Evolutionary conservation across 495 filamentous ascomycete genomes (phyloP).

Genomic region (Stereocaulon alpinum): DNA sequence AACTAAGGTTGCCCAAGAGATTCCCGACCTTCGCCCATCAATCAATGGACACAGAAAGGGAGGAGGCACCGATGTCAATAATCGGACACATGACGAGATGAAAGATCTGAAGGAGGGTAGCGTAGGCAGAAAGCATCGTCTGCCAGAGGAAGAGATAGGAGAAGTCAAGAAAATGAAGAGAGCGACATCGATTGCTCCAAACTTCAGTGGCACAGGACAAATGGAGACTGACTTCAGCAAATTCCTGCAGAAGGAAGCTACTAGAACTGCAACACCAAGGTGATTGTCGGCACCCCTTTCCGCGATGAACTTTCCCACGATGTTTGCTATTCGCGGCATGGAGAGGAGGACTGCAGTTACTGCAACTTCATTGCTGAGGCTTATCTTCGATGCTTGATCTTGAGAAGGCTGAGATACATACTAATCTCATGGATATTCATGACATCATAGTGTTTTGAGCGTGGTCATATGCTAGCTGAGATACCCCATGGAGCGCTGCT

Average conservation of each 20-base stretch:
- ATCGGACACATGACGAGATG: neutral
- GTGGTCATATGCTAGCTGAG: neutral
- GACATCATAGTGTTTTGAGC: neutral
- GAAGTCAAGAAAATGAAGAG: neutral
- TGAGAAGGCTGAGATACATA: neutral
- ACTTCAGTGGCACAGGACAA: neutral
- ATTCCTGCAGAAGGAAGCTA: neutral
- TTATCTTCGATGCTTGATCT: no score
- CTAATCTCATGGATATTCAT: neutral
- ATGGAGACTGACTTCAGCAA: neutral
- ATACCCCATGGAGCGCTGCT: conserved; percentile 4
- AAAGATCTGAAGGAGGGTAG: neutral
- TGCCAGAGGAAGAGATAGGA: neutral
- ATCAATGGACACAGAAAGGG: neutral
- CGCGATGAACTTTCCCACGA: no score
- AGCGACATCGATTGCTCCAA: neutral
- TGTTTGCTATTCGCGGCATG: no score
- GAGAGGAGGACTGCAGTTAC: no score
- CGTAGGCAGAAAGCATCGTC: neutral
- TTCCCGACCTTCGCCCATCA: neutral
- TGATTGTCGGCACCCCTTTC: no score
- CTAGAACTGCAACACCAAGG: neutral
- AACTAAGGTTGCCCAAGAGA: neutral
- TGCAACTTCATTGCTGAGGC: no score
- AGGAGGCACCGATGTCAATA: neutral